Evolutionary conservation across 1,139 yeast genomes (phyloP).

Genomic region (Zygoascus sp.): DNA sequence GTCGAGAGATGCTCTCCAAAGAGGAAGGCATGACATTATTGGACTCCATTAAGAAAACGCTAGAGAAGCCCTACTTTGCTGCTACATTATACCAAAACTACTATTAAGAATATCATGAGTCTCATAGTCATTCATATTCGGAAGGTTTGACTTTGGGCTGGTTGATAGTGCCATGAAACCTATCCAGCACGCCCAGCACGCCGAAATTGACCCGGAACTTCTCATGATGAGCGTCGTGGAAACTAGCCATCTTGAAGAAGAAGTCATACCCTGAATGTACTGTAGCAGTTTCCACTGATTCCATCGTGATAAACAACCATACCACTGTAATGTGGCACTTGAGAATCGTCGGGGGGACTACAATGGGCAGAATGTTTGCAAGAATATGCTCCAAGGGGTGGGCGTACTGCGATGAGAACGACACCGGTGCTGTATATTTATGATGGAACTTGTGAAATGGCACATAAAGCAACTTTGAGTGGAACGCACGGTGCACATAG

Average conservation of each 20-base stretch:
- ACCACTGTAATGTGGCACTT: slow-evolving; percentile 18
- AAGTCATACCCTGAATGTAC: slow-evolving; percentile 27
- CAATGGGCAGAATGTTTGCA: slow-evolving; percentile 23
- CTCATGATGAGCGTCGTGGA: slow-evolving; percentile 27
- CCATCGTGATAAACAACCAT: slow-evolving; percentile 20
- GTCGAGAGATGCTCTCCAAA: too few species aligned
- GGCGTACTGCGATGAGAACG: slow-evolving; percentile 26
- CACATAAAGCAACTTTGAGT: slow-evolving; percentile 18
- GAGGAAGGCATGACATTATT: too few species aligned
- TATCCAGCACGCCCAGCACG: slow-evolving; percentile 22
- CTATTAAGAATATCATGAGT: too few species aligned
- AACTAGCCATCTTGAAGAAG: slow-evolving; percentile 19
- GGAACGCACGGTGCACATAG: slow-evolving; percentile 23
- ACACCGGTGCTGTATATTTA: slow-evolving; percentile 26
- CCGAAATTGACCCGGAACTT: slow-evolving; percentile 24
- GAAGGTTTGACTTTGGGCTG: too few species aligned
- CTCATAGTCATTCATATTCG: too few species aligned
- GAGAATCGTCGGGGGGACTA: slow-evolving; percentile 20
- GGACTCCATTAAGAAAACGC: too few species aligned
- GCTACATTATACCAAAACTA: too few species aligned
- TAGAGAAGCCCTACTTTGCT: too few species aligned
- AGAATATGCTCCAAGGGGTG: slow-evolving; percentile 22
- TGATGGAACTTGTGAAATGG: slow-evolving; percentile 24
- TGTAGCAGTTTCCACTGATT: slow-evolving; percentile 23
- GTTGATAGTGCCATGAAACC: slow-evolving; percentile 22